A percentile compares a stretch with the other conserved stretches of the same genome.
These are phyloP conservation scores for Poterioochromonas sp. DNA, from an alignment of 352 stramenopile genomes.

Conservation along the genomic window DNA sequence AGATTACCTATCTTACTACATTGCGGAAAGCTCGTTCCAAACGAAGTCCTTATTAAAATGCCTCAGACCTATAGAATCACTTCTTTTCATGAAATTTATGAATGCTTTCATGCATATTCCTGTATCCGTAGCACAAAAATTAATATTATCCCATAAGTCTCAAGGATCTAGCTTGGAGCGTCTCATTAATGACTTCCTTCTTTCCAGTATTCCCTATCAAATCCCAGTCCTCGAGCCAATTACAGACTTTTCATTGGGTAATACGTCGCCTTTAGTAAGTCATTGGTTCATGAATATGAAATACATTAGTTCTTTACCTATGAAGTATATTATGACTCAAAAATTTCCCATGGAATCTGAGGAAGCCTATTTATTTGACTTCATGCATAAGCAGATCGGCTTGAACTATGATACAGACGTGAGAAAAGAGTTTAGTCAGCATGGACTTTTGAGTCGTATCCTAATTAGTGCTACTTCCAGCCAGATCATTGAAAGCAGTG, in stretches of 20 bases:
- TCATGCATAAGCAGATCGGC: not conserved
- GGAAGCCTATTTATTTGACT: not conserved
- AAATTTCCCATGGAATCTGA: not conserved
- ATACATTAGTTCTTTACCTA: not conserved
- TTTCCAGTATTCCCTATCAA: not conserved
- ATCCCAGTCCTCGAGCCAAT: not conserved
- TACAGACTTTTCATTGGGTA: no score
- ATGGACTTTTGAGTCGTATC: no score
- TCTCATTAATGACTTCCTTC: not conserved
- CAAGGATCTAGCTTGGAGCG: no score
- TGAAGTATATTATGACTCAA: not conserved
- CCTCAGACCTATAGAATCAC: conserved; percentile 18
- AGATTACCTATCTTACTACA: not conserved
- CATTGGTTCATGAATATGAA: not conserved
- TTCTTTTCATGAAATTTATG: conserved; percentile 18
- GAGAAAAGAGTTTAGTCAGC: no score
- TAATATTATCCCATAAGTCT: no score
- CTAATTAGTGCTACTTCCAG: no score
- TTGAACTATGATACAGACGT: not conserved
- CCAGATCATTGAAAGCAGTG: no score
- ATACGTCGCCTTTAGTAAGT: not conserved
- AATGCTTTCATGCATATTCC: not conserved
- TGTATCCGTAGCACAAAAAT: not conserved
- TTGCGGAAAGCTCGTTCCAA: not conserved
- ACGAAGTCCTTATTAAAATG: not conserved